These are phyloP conservation scores for Populus deltoides DNA, from an alignment of 345 rosid species.

Conservation along the genomic window DNA sequence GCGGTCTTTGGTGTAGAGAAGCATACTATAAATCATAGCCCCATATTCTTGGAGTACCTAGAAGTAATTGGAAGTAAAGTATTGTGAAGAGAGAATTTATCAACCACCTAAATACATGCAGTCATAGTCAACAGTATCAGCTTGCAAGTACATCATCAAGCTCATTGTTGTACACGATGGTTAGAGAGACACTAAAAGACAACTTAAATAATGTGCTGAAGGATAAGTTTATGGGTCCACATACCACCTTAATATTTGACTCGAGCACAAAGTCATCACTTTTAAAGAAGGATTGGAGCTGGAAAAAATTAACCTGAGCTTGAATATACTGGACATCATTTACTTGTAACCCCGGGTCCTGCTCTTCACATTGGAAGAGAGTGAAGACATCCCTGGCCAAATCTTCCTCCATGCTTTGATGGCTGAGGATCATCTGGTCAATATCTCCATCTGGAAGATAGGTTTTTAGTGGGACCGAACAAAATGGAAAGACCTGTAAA, in stretches of 20 bases:
- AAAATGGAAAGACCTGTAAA: slow-evolving; percentile 26
- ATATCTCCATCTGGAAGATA: slow-evolving; percentile 40
- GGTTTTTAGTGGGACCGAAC: slow-evolving; percentile 34
- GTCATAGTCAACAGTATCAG: not conserved
- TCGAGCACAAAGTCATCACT: not conserved
- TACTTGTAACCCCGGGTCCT: slow-evolving; percentile 16
- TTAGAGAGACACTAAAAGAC: not conserved
- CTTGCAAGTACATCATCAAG: not conserved
- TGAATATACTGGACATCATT: slow-evolving; percentile 26
- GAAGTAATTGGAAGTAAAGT: not conserved
- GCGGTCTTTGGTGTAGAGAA: not conserved
- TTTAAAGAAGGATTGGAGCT: slow-evolving; percentile 10
- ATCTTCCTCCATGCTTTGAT: slow-evolving; percentile 23
- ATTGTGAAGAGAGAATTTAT: not conserved
- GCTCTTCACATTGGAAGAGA: slow-evolving; percentile 17
- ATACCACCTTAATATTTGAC: not conserved
- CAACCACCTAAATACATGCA: not conserved
- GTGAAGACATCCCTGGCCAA: slow-evolving; percentile 23
- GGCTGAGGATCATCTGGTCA: slow-evolving; percentile 23
- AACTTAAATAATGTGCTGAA: slow-evolving; percentile 4
- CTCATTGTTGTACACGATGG: not conserved
- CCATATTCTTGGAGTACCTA: not conserved
- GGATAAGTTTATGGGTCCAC: not conserved
- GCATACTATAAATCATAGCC: not conserved
- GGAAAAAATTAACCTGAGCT: slow-evolving; percentile 29